Percentiles rank a stretch among this genome's conserved stretches.
phyloP scores from a whole-genome alignment of 75 land plant species.

The Picea sitchensis region DNA sequence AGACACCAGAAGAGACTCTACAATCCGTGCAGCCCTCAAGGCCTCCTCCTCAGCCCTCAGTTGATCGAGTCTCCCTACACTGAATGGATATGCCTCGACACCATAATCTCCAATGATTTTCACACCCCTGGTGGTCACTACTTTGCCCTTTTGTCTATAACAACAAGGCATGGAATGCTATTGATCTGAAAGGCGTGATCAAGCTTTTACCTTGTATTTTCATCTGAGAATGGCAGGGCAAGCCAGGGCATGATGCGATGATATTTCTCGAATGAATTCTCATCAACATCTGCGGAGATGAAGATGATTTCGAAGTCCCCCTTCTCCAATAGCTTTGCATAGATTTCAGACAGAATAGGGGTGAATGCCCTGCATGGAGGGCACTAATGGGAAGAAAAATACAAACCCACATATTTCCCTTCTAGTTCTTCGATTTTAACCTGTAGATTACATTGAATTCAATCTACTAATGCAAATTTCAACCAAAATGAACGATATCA shows the following conservation, averaged over 20 bases:
- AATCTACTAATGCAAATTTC: not conserved
- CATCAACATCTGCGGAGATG: conserved; percentile 44
- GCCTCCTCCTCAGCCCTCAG: conserved; percentile 32
- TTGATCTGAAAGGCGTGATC: conserved; percentile 29
- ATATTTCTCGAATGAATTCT: conserved; percentile 40
- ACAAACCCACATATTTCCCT: conserved; percentile 55
- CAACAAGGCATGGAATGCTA: conserved; percentile 56
- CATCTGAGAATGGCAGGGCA: conserved; percentile 64
- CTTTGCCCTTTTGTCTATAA: conserved; percentile 58
- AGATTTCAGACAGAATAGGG: conserved; percentile 34
- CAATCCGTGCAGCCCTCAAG: conserved; percentile 30
- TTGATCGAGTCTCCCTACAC: conserved; percentile 25
- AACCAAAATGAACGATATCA: not conserved
- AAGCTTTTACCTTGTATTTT: conserved; percentile 18
- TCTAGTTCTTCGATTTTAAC: conserved; percentile 44
- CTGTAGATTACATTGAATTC: conserved; percentile 16
- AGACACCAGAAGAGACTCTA: conserved; percentile 44
- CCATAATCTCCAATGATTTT: conserved; percentile 37
- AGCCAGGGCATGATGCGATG: conserved; percentile 75
- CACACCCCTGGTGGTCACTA: conserved; percentile 29
- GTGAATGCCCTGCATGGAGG: conserved; percentile 64
- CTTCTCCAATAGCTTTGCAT: conserved; percentile 31
- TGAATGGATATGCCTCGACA: conserved; percentile 55
- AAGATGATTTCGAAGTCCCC: conserved; percentile 55
- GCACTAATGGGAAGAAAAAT: conserved; percentile 72